Percentiles rank a stretch among this genome's conserved stretches.
Evolutionary conservation across 371 early-diverging fungal species (phyloP).

Genomic region (Mucor racemosus): DNA sequence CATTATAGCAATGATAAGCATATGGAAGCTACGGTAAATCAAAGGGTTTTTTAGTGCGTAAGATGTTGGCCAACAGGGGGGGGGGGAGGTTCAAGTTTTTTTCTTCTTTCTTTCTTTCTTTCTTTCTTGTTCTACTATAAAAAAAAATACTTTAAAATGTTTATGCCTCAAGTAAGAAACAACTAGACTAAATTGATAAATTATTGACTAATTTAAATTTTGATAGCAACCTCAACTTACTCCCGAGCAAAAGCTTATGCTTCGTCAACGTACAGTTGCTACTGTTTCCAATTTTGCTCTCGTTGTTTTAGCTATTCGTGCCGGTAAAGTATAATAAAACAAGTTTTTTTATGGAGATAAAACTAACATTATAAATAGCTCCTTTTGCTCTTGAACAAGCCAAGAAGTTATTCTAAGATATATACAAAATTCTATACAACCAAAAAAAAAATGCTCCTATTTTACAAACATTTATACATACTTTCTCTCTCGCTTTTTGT

Average conservation of each 20-base stretch:
- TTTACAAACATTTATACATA: neutral
- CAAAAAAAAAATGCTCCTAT: neutral
- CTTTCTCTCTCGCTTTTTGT: neutral
- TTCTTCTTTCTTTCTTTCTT: neutral
- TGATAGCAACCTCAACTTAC: conserved; percentile 54
- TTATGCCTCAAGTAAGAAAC: conserved; percentile 40
- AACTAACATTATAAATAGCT: conserved; percentile 28
- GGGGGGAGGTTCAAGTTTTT: conserved; percentile 1
- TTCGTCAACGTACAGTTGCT: conserved; percentile 48
- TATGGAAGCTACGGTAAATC: no score
- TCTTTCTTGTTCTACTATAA: neutral
- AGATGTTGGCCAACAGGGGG: neutral
- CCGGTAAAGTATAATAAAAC: conserved; percentile 42
- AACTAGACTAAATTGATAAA: neutral
- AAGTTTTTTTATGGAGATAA: conserved; percentile 2
- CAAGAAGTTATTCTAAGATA: conserved; percentile 44
- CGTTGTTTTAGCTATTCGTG: conserved; percentile 50
- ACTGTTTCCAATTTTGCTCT: conserved; percentile 51
- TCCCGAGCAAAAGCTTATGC: conserved; percentile 54
- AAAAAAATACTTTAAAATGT: conserved; percentile 25
- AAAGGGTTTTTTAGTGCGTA: no score
- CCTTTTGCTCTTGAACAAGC: conserved; percentile 55
- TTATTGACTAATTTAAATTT: conserved; percentile 1
- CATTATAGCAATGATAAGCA: no score
- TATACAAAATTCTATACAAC: neutral